These are phyloP conservation scores for Blastocystis hominis DNA, from an alignment of 352 stramenopile species.

Conservation along the genomic window DNA sequence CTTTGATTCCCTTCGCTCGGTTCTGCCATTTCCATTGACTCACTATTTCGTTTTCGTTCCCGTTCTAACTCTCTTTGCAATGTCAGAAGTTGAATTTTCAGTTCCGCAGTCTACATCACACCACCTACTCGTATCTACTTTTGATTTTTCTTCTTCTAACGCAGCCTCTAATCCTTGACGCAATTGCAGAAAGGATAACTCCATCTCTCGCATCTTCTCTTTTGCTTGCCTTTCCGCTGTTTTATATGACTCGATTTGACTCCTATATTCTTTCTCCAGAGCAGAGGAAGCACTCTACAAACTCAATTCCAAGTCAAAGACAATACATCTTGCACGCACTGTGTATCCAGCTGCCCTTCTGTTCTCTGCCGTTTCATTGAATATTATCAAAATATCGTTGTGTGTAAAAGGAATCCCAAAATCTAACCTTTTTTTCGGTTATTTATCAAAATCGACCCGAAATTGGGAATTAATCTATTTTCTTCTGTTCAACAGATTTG, in stretches of 20 bases:
- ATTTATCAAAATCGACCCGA: too few relatives aligned
- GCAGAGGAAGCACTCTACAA: not conserved
- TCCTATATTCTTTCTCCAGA: slow-evolving; percentile 6
- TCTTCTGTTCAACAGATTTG: too few relatives aligned
- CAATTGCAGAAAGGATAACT: not conserved
- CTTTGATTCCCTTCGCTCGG: not conserved
- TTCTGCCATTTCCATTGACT: not conserved
- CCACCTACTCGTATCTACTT: not conserved
- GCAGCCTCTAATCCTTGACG: not conserved
- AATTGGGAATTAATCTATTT: too few relatives aligned
- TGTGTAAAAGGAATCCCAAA: too few relatives aligned
- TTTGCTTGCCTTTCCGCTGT: slow-evolving; percentile 8
- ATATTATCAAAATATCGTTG: not conserved
- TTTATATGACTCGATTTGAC: slow-evolving; percentile 46
- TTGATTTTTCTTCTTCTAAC: not conserved
- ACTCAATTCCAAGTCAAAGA: not conserved
- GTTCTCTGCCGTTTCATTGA: slow-evolving; percentile 23
- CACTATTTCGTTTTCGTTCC: not conserved
- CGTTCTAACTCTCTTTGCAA: slow-evolving; percentile 12
- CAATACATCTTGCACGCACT: not conserved
- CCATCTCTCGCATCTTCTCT: not conserved
- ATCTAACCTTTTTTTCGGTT: too few relatives aligned
- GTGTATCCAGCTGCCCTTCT: not conserved
- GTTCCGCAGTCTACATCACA: slow-evolving; percentile 11
- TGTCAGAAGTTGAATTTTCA: slow-evolving; percentile 2